Percentiles rank a stretch among this genome's conserved stretches.
Evolutionary conservation across 192 early-diverging fungal genomes (phyloP).

Genomic region (Funneliformis geosporum): DNA sequence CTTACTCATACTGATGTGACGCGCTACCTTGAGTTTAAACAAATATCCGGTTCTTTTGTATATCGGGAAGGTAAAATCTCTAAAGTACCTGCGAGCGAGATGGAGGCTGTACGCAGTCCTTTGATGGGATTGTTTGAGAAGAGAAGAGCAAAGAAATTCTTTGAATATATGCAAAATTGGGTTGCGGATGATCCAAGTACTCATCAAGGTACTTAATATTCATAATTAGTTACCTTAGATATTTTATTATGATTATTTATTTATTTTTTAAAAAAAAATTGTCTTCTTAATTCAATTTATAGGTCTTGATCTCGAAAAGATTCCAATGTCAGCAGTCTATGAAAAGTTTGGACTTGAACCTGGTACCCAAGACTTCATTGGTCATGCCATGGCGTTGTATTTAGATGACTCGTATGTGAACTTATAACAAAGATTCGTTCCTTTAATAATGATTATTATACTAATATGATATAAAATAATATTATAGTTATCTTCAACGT

Average conservation of each 20-base stretch:
- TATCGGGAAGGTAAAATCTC: constrained; percentile 87
- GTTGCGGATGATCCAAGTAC: constrained; percentile 78
- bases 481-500: constrained; percentile 56
- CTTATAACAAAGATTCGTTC: background rate
- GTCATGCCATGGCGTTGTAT: constrained; percentile 96
- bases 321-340: constrained; percentile 85
- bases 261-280: background rate
- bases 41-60: constrained; percentile 91
- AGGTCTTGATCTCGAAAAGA: constrained; percentile 76
- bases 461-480: background rate
- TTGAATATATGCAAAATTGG: constrained; percentile 94
- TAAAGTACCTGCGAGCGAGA: constrained; percentile 92
- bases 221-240: background rate
- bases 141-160: constrained; percentile 88
- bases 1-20: constrained; percentile 98
- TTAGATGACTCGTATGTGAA: constrained; percentile 73
- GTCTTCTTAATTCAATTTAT: background rate
- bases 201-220: constrained; percentile 55
- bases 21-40: constrained; percentile 96
- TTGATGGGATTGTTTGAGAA: constrained; percentile 97
- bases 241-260: too few relatives aligned
- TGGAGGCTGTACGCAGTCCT: constrained; percentile 81
- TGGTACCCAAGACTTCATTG: constrained; percentile 96
- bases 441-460: background rate
- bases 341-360: constrained; percentile 88